phyloP scores from a whole-genome alignment of 2,329 filamentous ascomycete genomes.

The Diaporthe batatas region DNA sequence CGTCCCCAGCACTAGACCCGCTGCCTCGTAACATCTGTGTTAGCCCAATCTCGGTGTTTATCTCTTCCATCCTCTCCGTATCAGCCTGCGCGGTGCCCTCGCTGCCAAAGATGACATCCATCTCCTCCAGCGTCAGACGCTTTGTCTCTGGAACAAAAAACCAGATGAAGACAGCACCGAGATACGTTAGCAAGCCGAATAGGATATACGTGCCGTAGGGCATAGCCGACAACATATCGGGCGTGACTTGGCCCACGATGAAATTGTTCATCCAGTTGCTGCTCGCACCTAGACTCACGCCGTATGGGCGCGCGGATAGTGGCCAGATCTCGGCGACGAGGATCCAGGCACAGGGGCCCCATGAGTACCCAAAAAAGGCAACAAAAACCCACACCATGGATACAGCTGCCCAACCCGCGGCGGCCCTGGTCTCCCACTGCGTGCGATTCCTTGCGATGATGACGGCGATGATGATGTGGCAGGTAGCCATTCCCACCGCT shows the following conservation, averaged over 20 bases:
- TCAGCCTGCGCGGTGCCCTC: slow-evolving; percentile 77
- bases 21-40: slow-evolving; percentile 54
- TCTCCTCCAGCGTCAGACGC: slow-evolving; percentile 73
- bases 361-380: slow-evolving; percentile 80
- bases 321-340: slow-evolving; percentile 83
- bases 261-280: slow-evolving; percentile 76
- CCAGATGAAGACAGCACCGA: slow-evolving; percentile 73
- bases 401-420: slow-evolving; percentile 78
- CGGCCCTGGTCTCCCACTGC: slow-evolving; percentile 67
- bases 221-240: slow-evolving; percentile 74
- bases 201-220: slow-evolving; percentile 80
- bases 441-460: slow-evolving; percentile 75
- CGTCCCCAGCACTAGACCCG: slow-evolving; percentile 41
- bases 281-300: slow-evolving; percentile 76
- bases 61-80: slow-evolving; percentile 78
- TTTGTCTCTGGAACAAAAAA: slow-evolving; percentile 77
- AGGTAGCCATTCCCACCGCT: slow-evolving; percentile 77
- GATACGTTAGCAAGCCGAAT: slow-evolving; percentile 74
- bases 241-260: slow-evolving; percentile 77
- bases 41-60: slow-evolving; percentile 78
- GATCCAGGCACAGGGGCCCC: slow-evolving; percentile 82
- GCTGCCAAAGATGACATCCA: slow-evolving; percentile 77
- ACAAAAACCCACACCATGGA: slow-evolving; percentile 82
- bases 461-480: slow-evolving; percentile 78
- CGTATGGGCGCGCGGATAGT: slow-evolving; percentile 76